Percentiles rank a stretch among this genome's conserved stretches.
Evolutionary conservation across 2,329 filamentous ascomycete species (phyloP).

Genomic region (Diaporthe capsici): DNA sequence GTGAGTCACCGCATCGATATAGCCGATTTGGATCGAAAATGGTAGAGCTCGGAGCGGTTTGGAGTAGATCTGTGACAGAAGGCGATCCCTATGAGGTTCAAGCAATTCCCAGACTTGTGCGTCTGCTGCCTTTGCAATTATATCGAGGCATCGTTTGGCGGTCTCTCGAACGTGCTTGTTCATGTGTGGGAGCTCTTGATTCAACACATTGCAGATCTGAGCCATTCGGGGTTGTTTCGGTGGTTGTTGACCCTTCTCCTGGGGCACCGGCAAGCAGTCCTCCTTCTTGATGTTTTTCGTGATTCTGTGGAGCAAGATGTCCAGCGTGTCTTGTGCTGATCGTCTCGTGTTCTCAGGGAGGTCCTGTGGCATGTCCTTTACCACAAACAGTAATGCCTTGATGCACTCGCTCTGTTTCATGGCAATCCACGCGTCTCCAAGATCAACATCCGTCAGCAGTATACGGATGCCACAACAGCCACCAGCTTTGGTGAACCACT

Average conservation of each 20-base stretch:
- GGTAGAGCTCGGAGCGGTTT: constrained; percentile 94
- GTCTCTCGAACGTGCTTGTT: constrained; percentile 94
- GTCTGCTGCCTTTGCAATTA: constrained; percentile 83
- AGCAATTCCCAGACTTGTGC: constrained; percentile 90
- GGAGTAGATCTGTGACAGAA: constrained; percentile 92
- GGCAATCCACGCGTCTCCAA: constrained; percentile 87
- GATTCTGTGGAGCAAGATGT: constrained; percentile 82
- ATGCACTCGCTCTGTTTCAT: constrained; percentile 90
- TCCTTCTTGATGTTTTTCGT: constrained; percentile 85
- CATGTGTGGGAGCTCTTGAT: constrained; percentile 93
- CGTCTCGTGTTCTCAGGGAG: constrained; percentile 90
- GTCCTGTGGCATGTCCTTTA: constrained; percentile 98
- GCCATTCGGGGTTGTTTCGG: constrained; percentile 73
- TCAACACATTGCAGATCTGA: constrained; percentile 86
- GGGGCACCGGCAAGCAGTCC: constrained; percentile 68
- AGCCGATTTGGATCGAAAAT: constrained; percentile 96
- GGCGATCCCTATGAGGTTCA: constrained; percentile 88
- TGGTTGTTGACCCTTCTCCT: constrained; percentile 60
- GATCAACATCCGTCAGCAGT: constrained; percentile 84
- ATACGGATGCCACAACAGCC: constrained; percentile 92
- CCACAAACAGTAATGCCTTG: constrained; percentile 93
- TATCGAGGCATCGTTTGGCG: constrained; percentile 83
- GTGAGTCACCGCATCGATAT: constrained; percentile 97
- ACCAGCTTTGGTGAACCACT: constrained; percentile 98
- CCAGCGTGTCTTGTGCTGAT: constrained; percentile 86